Percentiles rank a stretch among this genome's conserved stretches.
These are phyloP conservation scores for Fibroporia radiculosa DNA, from an alignment of 768 basidiomycete genomes.

Conservation along the genomic window DNA sequence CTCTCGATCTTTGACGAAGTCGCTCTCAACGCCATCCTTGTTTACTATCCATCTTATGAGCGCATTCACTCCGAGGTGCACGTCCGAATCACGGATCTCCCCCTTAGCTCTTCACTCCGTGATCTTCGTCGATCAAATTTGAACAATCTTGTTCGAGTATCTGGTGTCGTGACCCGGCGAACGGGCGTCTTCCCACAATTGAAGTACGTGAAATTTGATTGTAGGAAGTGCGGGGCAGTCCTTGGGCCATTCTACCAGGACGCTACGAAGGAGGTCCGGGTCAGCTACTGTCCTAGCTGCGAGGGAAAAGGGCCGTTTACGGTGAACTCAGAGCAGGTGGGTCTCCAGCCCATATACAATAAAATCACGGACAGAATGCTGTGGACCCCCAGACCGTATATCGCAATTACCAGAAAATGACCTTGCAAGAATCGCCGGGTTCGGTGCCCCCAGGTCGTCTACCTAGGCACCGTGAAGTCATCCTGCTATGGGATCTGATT, in stretches of 20 bases:
- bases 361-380: neutral
- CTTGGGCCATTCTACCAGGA: slow-evolving; percentile 98
- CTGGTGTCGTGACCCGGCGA: slow-evolving; percentile 91
- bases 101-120: slow-evolving; percentile 81
- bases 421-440: slow-evolving; percentile 94
- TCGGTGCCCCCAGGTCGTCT: slow-evolving; percentile 96
- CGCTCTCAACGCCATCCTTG: slow-evolving; percentile 86
- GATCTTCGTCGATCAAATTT: slow-evolving; percentile 89
- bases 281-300: slow-evolving; percentile 92
- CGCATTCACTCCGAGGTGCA: slow-evolving; percentile 98
- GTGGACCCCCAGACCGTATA: slow-evolving; percentile 74
- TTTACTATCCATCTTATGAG: slow-evolving; percentile 93
- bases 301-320: slow-evolving; percentile 93
- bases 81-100: slow-evolving; percentile 92
- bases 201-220: slow-evolving; percentile 99
- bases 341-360: neutral
- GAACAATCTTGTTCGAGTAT: slow-evolving; percentile 92
- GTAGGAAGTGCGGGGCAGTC: slow-evolving; percentile 87
- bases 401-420: slow-evolving; percentile 98
- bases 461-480: slow-evolving; percentile 93
- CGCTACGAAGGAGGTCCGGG: slow-evolving; percentile 85
- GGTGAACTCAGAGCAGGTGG: slow-evolving; percentile 92
- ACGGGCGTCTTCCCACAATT: slow-evolving; percentile 98
- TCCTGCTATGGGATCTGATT: slow-evolving; percentile 96
- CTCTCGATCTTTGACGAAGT: slow-evolving; percentile 93